Base-by-base conservation (phyloP, 2,329 filamentous ascomycete genomes). In the Massarina eburnea region DNA sequence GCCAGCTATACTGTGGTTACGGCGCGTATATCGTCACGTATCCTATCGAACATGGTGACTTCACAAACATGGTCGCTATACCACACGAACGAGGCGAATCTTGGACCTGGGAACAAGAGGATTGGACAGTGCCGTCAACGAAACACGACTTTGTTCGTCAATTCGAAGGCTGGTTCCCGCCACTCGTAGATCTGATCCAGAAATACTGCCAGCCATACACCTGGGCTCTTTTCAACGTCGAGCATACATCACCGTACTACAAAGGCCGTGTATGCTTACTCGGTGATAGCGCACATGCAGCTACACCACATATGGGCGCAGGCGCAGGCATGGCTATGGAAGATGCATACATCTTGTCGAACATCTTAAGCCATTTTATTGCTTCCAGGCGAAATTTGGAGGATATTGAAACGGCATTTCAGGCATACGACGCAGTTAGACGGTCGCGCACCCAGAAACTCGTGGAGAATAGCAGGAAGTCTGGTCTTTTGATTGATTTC, bases 21-120 rank as follows among this genome's bases (percentile, higher is more conserved):
- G 67, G 73, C 45, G 80, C 77, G 0, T 83, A 86, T 58, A 55
- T 80, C 7, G 71, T 86, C 26, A 82, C 77, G 0, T 86, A 85
- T 57, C 80, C 83, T 0, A 79, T 86, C 4, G 77, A 78, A 14
- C 68, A 74, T 18, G 77, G 76, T n/a, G 68, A 73, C 9, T 73
- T 76, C 10, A 74, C 84, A 59, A 85, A 85, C 50, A 54, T 64
- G 72, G 60, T 66, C 19, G 52, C 54, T 27, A 39, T 56, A 8
- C 43, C 43, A 4, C 47, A 53, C 21, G 57, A 56, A 15, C n/a
- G n/a, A n/a, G 37, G 18, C 6, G 22, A 46, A 12, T 30, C 46
- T 12, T 41, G 39, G 30, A 22, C 20, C 14, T 55, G 49, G 52
- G 26, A 48, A 3, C 33, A 39, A 8, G 44, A 55, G 6, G n/a